These are phyloP conservation scores for Venturia carpophila DNA, from an alignment of 2,329 filamentous ascomycete species.

Conservation along the genomic window DNA sequence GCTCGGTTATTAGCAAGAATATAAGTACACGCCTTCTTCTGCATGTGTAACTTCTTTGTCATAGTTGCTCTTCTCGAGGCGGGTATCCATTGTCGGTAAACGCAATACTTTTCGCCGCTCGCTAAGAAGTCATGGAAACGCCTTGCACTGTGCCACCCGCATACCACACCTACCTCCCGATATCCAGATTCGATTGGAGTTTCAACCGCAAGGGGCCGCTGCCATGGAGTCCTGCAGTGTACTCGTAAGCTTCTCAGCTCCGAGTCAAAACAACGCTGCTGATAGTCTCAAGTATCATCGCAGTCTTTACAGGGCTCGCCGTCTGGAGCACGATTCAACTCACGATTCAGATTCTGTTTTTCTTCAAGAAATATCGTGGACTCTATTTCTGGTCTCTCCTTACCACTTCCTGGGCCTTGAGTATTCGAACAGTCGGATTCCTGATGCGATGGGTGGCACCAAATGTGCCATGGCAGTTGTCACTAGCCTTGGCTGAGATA, in stretches of 20 bases:
- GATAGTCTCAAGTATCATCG: slow-evolving; percentile 3
- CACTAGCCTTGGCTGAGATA: slow-evolving; percentile 34
- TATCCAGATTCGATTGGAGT: slow-evolving; percentile 14
- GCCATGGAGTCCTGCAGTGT: slow-evolving; percentile 15
- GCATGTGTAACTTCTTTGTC: slow-evolving; percentile 9
- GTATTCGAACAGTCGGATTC: slow-evolving; percentile 40
- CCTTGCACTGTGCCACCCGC: slow-evolving; percentile 4
- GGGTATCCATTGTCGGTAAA: background rate
- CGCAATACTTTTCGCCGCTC: background rate
- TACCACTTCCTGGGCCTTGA: slow-evolving; percentile 38
- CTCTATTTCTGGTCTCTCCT: slow-evolving; percentile 45
- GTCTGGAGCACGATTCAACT: slow-evolving; percentile 40
- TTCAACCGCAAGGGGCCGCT: slow-evolving; percentile 6
- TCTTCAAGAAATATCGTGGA: slow-evolving; percentile 41
- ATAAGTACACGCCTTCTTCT: slow-evolving; percentile 1
- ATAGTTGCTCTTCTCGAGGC: background rate
- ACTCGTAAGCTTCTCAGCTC: slow-evolving; percentile 1
- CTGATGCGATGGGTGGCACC: slow-evolving; percentile 33
- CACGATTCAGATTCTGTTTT: slow-evolving; percentile 39
- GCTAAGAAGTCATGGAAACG: background rate
- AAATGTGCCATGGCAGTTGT: slow-evolving; percentile 11
- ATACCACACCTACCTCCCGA: background rate
- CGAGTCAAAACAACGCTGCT: background rate
- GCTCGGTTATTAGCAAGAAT: background rate
- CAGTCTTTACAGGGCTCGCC: slow-evolving; percentile 21